These are phyloP conservation scores for Oryza nivara DNA, from an alignment of 176 grass and related monocot genomes.

Conservation along the genomic window DNA sequence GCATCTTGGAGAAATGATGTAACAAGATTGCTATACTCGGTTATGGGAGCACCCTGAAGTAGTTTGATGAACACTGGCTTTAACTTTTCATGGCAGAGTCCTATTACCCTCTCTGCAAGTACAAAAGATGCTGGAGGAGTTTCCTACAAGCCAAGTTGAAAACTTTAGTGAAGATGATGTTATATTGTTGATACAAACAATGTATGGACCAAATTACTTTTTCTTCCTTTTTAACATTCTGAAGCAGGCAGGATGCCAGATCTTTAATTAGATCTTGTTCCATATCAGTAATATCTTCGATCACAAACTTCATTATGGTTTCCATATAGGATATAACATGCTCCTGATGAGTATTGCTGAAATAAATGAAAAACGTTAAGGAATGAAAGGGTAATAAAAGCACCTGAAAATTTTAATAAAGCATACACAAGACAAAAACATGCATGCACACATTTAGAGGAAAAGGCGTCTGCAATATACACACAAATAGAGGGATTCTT, in stretches of 20 bases:
- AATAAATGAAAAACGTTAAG: conserved; percentile 40
- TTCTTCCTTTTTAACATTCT: conserved; percentile 60
- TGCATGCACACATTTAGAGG: background rate
- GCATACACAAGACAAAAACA: background rate
- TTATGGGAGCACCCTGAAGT: conserved; percentile 45
- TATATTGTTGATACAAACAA: conserved; percentile 24
- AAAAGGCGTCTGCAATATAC: conserved; percentile 1
- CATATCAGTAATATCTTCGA: conserved; percentile 63
- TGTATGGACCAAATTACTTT: conserved; percentile 50
- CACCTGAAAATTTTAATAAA: background rate
- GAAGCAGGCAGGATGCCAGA: conserved; percentile 61
- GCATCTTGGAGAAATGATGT: conserved; percentile 52
- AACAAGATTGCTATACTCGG: conserved; percentile 54
- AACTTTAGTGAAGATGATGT: conserved; percentile 17
- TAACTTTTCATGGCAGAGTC: conserved; percentile 58
- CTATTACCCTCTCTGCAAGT: conserved; percentile 68
- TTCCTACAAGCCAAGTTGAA: conserved; percentile 51
- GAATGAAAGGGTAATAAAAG: conserved; percentile 16
- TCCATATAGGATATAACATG: conserved; percentile 66
- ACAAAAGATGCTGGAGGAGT: conserved; percentile 46
- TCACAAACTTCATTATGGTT: conserved; percentile 63
- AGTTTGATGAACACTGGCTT: conserved; percentile 57
- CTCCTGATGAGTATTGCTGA: conserved; percentile 59
- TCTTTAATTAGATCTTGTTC: conserved; percentile 56
- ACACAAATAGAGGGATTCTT: conserved; percentile 16